phyloP scores from a whole-genome alignment of 805 yeast genomes.

The Metschnikowia lachancei region DNA sequence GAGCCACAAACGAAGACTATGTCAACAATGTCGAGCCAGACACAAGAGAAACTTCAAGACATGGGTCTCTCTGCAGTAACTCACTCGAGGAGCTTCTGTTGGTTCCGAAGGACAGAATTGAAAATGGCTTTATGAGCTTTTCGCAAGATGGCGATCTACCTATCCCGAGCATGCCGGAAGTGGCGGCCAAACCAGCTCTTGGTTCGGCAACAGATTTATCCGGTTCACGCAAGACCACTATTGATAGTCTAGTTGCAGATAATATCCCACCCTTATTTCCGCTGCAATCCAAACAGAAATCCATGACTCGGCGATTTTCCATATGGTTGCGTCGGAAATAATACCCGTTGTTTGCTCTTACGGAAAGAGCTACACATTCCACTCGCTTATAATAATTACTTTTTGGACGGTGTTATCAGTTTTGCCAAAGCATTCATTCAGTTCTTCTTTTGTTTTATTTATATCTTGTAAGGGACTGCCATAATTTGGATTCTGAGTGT shows the following conservation, averaged over 20 bases:
- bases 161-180: not conserved
- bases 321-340: slow-evolving; percentile 6
- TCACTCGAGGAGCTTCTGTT: not conserved
- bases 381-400: not conserved
- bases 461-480: not conserved
- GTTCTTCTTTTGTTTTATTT: slow-evolving; percentile 4
- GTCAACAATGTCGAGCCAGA: not conserved
- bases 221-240: not conserved
- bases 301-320: slow-evolving; percentile 13
- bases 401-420: not conserved
- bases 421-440: slow-evolving; percentile 1
- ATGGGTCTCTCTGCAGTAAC: not conserved
- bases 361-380: not conserved
- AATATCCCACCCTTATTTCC: not conserved
- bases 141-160: not conserved
- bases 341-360: not conserved
- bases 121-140: slow-evolving; percentile 9
- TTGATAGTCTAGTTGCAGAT: not conserved
- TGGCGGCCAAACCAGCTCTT: not conserved
- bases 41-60: not conserved
- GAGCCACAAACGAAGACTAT: not conserved
- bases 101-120: not conserved
- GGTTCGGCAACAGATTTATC: not conserved
- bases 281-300: slow-evolving; percentile 1
- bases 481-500: not conserved